Conservation (phyloP, 495 filamentous ascomycete genomes). For the Penicillium malachiteum region DNA sequence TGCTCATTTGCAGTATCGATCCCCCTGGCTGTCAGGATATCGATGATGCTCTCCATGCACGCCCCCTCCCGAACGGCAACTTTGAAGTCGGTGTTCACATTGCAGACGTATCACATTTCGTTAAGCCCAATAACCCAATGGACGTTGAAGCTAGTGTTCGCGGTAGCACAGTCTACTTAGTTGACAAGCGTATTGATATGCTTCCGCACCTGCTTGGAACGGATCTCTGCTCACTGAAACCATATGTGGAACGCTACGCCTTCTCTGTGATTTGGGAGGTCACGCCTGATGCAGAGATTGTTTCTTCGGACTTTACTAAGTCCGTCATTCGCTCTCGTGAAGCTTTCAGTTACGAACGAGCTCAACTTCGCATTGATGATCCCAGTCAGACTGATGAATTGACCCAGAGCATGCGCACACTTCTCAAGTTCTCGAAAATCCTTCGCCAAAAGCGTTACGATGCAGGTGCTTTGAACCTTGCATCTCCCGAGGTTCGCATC, state of each 20-base stretch:
- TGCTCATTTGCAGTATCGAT: conserved; percentile 95
- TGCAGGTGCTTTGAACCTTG: conserved; percentile 90
- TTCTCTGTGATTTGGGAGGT: conserved; percentile 97
- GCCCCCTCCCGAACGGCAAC: conserved; percentile 84
- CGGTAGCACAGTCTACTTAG: conserved; percentile 95
- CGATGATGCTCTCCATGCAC: conserved; percentile 92
- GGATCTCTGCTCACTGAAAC: conserved; percentile 94
- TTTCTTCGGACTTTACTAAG: conserved; percentile 83
- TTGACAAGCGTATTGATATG: conserved; percentile 99
- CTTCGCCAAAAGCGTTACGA: conserved; percentile 95
- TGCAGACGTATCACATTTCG: conserved; percentile 96
- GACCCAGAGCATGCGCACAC: conserved; percentile 82
- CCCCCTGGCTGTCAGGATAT: conserved; percentile 96
- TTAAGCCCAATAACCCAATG: conserved; percentile 96
- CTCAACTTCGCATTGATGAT: conserved; percentile 91
- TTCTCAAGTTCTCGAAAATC: conserved; percentile 88
- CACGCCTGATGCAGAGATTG: conserved; percentile 77
- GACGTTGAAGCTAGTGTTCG: conserved; percentile 89
- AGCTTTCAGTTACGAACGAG: conserved; percentile 96
- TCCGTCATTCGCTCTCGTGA: conserved; percentile 97
- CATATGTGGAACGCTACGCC: conserved; percentile 94
- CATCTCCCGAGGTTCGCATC: conserved; percentile 91
- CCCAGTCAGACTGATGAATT: conserved; percentile 79
- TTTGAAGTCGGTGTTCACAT: conserved; percentile 98
- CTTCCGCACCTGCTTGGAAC: conserved; percentile 92